Base-by-base conservation (phyloP, 2,329 filamentous ascomycete species). In the Colletotrichum melonis region DNA sequence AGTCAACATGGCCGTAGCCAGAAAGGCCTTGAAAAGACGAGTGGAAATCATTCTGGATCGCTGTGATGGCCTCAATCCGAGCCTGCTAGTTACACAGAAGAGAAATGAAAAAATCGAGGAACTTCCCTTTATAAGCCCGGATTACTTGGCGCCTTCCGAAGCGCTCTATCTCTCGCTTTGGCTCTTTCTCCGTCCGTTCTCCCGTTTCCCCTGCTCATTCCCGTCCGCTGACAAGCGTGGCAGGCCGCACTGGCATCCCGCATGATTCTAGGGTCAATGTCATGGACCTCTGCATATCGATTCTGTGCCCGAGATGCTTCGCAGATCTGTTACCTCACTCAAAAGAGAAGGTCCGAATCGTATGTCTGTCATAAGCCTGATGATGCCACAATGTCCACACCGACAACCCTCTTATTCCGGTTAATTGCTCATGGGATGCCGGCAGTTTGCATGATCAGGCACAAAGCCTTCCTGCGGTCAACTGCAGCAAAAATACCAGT, bases 231-330 rank as follows among this genome's bases (percentile, higher is more conserved):
- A 49, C 42, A 49, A 49, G 42, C 42, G 19, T 49, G 42, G 19
- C 42, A 49, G 16, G 82, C 81, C 16, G 78, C 78, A 75, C 85
- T 86, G 35, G 85, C 86, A 4, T 80, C 81, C 63, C 80, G 77
- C 84, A 87, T 87, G 67, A 12, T 38, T 52, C 19, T 8, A 49
- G 19, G 19, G 19, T 42, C 16, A 42, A 42, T 42, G 38, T 42
- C 38, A 49, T 9, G 42, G 19, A 49, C 3, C 19, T 22, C 3
- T 49, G 42, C 42, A 49, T 49, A 22, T 22, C 42, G 19, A 49
- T 19, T 49, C 11, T n/a, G 42, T 49, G 16, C 19, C 42, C 19
- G 19, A 49, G 42, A 49, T 49, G 42, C 42, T n/a, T 22, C 42
- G 42, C 42, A 49, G 42, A 49, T 49, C 42, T 49, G 6, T 49